phyloP scores from a whole-genome alignment of 164 flowering plant genomes.

The Nymphaea thermarum region DNA sequence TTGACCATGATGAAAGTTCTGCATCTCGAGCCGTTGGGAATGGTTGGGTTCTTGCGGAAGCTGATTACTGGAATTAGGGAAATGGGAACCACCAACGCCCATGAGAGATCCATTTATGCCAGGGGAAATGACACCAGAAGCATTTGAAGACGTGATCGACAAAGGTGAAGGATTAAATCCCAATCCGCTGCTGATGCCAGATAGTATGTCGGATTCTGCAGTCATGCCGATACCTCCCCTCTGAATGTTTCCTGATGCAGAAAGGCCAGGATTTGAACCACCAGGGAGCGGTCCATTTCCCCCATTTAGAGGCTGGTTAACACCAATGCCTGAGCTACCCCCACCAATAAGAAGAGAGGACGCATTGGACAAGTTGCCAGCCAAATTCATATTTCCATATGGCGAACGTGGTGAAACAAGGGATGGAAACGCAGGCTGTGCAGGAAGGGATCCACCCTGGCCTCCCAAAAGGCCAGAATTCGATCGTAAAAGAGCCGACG shows the following conservation, averaged over 20 bases:
- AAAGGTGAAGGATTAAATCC: conserved; percentile 33
- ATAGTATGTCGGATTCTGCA: conserved; percentile 74
- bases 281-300: not conserved
- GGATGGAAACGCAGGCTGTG: conserved; percentile 54
- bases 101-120: conserved; percentile 17
- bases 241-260: conserved; percentile 48
- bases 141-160: conserved; percentile 33
- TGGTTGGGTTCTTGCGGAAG: conserved; percentile 57
- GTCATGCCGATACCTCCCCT: conserved; percentile 36
- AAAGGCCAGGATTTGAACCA: conserved; percentile 34
- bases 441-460: conserved; percentile 51
- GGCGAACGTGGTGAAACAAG: conserved; percentile 57
- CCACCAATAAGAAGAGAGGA: conserved; percentile 72
- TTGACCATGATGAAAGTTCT: conserved; percentile 60
- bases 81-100: conserved; percentile 31
- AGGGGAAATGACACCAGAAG: conserved; percentile 31
- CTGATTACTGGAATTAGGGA: not conserved
- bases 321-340: conserved; percentile 1
- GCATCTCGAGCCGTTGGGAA: conserved; percentile 55
- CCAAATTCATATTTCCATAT: conserved; percentile 51
- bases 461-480: conserved; percentile 42
- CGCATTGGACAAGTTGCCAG: conserved; percentile 57
- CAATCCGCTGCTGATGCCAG: conserved; percentile 58
- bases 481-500: conserved; percentile 21
- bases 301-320: not conserved